Conservation (phyloP, 139 green algal genomes). For the Closterium sp. region DNA sequence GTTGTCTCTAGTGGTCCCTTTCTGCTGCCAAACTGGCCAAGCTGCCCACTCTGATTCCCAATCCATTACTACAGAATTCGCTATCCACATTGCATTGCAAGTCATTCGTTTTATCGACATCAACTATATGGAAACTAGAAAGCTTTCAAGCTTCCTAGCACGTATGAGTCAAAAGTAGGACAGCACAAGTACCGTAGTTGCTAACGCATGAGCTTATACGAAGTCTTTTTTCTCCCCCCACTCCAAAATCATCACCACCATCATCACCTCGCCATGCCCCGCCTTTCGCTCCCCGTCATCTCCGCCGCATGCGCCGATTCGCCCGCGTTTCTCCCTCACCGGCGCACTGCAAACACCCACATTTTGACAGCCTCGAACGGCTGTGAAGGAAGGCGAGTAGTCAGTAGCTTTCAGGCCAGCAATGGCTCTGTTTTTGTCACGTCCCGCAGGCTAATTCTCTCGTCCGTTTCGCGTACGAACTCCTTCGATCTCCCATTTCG, state of each 20-base stretch:
- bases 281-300: neutral
- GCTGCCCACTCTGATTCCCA: too few relatives aligned
- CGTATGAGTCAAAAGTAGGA: too few relatives aligned
- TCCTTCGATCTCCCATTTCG: neutral
- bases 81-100: too few relatives aligned
- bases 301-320: neutral
- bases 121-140: too few relatives aligned
- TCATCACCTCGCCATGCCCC: neutral
- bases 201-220: neutral
- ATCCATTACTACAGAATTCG: too few relatives aligned
- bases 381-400: neutral
- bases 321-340: neutral
- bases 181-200: too few relatives aligned
- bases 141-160: too few relatives aligned
- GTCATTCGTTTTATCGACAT: too few relatives aligned
- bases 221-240: neutral
- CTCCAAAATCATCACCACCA: neutral
- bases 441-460: neutral
- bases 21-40: too few relatives aligned
- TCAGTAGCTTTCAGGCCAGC: neutral
- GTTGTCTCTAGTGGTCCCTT: too few relatives aligned
- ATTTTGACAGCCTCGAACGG: neutral
- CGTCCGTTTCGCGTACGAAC: neutral
- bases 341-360: neutral
- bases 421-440: neutral